Evolutionary conservation across 2,329 filamentous ascomycete species (phyloP), one percentile per base, ranked within the genome.

Genomic region (Colletotrichum graminicola): DNA sequence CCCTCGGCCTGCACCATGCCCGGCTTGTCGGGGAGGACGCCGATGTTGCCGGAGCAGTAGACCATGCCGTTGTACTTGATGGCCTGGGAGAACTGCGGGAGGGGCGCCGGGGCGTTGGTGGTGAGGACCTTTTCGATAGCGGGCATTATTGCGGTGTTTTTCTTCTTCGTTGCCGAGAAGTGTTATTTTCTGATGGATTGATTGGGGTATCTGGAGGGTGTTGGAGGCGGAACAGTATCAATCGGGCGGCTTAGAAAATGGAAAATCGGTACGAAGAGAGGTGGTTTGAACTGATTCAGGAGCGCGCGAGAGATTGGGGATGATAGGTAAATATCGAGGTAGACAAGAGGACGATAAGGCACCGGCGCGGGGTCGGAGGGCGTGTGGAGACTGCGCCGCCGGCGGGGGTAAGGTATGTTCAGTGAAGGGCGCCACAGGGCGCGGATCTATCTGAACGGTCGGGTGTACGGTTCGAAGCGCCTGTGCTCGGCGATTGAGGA

Each of bases 31-130:
- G 89, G 85, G 74, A 91, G 86, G 75, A 89, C 82, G 18, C 87
- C 88, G 41, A 93, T 84, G 73, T 84, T 85, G 32, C 91, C 91
- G 1, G 89, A 92, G 82, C 90, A 92, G 82, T 92, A 93, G n/a
- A 93, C 88, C 78, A 91, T 87, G 75, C 90, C 90, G 76, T 90
- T 89, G 79, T 86, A 85, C 74, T 88, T 84, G 75, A 91, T 83
- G 51, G 89, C 90, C 76, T 92, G 88, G 3, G 86, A 89, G 78
- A 89, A 87, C 75, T 90, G 85, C 0, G 86, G 87, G 51, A 88
- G 79, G 85, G 87, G 74, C 0, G 76, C 71, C 5, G 77, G 78
- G 0, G 78, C 78, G 10, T 75, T 75, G 14, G 74, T 73, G 1
- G 77, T 73, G 29, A 74, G 72, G 3, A 78, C 75, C 0, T 76